Conservation (phyloP, 371 early-diverging fungal species). For the Lichtheimia corymbifera region DNA sequence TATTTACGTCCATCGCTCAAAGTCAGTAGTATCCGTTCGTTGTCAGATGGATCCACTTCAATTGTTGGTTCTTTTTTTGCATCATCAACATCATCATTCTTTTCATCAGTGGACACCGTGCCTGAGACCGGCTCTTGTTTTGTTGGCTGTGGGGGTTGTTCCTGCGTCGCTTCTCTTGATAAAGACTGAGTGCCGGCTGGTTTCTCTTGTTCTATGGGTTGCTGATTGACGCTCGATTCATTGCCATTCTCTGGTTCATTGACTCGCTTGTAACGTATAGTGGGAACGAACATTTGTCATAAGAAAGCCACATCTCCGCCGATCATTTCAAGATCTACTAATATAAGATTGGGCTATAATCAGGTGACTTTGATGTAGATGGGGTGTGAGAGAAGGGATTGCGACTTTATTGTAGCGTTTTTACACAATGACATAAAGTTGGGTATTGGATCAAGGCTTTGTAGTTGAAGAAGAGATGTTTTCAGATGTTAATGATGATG, state of each 20-base stretch:
- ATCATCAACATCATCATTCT: background rate
- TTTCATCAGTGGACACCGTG: no score
- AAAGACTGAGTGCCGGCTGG: background rate
- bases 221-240: background rate
- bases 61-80: slow-evolving; percentile 26
- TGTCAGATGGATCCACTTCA: slow-evolving; percentile 38
- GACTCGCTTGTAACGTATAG: slow-evolving; percentile 44
- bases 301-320: no score
- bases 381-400: no score
- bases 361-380: no score
- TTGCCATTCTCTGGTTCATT: slow-evolving; percentile 8
- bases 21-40: slow-evolving; percentile 43
- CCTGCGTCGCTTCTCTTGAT: slow-evolving; percentile 5
- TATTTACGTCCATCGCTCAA: slow-evolving; percentile 41
- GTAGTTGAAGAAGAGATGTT: no score
- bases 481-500: no score
- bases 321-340: no score
- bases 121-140: background rate
- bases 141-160: slow-evolving; percentile 1
- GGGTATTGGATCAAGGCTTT: no score
- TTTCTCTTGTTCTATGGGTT: background rate
- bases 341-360: no score
- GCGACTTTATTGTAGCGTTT: no score
- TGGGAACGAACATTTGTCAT: slow-evolving; percentile 40
- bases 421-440: no score